A percentile compares a stretch with the other conserved stretches of the same genome.
Evolutionary conservation across 225 moss, liverwort and hornwort genomes (phyloP).

Genomic region (Pseudisothecium myosuroides): DNA sequence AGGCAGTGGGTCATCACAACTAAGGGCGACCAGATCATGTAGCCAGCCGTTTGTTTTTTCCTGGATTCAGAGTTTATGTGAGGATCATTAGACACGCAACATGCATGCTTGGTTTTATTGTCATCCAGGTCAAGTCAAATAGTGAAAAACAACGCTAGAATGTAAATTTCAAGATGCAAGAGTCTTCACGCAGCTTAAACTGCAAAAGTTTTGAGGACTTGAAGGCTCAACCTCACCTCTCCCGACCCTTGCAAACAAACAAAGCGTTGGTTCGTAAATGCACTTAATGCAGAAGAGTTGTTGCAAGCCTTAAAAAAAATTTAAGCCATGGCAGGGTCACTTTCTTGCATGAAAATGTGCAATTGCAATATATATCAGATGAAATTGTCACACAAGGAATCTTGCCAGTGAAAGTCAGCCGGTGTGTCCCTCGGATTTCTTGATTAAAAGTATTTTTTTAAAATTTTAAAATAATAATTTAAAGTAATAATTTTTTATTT

Average conservation of each 20-base stretch:
- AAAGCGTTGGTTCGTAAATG: no score
- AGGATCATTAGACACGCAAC: background rate
- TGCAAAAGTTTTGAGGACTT: background rate
- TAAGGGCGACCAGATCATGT: background rate
- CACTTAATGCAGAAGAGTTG: accelerated
- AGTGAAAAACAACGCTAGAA: background rate
- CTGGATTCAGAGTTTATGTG: background rate
- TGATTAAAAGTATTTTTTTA: no score
- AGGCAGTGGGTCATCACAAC: background rate
- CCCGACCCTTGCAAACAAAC: no score
- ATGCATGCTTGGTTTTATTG: background rate
- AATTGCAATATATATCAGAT: no score
- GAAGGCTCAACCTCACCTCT: background rate
- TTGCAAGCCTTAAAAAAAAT: no score
- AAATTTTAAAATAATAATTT: no score
- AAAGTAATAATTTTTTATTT: no score
- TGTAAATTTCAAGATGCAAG: background rate
- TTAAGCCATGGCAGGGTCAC: no score
- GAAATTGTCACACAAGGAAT: no score
- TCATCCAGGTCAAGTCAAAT: background rate
- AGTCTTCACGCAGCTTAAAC: background rate
- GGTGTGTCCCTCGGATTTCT: no score
- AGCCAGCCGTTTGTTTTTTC: background rate
- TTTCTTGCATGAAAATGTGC: no score
- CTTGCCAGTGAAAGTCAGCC: no score